phyloP scores from a whole-genome alignment of 139 green algal genomes.

The Gonium pectorale region DNA sequence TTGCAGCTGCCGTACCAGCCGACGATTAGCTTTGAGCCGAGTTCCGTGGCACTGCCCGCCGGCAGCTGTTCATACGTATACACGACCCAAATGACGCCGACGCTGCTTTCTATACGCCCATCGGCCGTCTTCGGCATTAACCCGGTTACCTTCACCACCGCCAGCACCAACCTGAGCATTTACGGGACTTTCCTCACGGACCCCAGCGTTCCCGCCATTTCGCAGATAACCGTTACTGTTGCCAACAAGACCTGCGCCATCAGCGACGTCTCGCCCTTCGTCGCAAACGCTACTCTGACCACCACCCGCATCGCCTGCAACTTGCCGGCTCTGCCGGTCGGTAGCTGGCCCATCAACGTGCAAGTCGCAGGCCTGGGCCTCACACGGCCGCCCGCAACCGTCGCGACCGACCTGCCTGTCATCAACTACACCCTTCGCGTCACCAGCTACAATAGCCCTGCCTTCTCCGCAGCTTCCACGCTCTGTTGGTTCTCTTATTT shows the following conservation, averaged over 20 bases:
- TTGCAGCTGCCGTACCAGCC: slow-evolving; percentile 4
- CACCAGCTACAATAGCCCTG: not conserved
- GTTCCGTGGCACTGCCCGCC: not conserved
- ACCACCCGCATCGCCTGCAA: slow-evolving; percentile 5
- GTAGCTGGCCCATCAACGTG: slow-evolving; percentile 22
- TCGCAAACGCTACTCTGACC: not conserved
- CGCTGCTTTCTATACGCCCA: not conserved
- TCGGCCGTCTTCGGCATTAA: not conserved
- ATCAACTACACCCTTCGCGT: not conserved
- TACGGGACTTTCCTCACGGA: slow-evolving; percentile 18
- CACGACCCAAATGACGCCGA: slow-evolving; percentile 40
- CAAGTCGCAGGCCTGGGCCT: slow-evolving; percentile 16
- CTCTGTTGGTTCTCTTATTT: slow-evolving; percentile 7
- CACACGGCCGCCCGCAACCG: not conserved
- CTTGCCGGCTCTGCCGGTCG: slow-evolving; percentile 1
- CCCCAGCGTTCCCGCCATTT: not conserved
- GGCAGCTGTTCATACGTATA: slow-evolving; percentile 44
- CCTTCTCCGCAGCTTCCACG: not conserved
- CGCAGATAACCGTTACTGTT: not conserved
- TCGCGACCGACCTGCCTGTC: not conserved
- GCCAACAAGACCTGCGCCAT: not conserved
- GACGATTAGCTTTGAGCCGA: not conserved
- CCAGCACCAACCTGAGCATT: not conserved
- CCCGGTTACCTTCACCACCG: not conserved
- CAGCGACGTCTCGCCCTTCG: not conserved